Base-by-base conservation (phyloP, 2,329 filamentous ascomycete species). In the Exophiala dermatitidis region DNA sequence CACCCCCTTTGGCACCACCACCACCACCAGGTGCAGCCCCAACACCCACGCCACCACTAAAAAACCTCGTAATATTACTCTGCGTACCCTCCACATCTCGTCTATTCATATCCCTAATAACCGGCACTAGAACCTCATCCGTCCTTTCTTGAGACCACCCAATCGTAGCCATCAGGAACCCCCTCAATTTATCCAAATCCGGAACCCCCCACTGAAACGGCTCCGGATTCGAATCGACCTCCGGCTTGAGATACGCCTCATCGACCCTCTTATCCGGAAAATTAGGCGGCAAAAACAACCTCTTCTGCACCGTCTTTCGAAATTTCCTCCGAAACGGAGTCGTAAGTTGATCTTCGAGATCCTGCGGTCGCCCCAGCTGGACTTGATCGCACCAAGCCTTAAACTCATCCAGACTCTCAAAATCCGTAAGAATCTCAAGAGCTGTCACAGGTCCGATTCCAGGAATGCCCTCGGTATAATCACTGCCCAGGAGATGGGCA, bases 131-230 rank as follows among this genome's bases (percentile, higher is more conserved):
- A 1, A 98, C 87, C 69, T 98, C 93, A 65, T 98, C 93, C 0
- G 91, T 97, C 5, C 90, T 78, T 69, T 97, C 91, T 67, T 86
- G 84, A 50, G 78, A 83, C 93, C 93, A 98, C 0, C 93, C 93
- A 62, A 98, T 88, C 1, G 91, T 96, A 1, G 81, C 75, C 86
- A 94, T 95, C 36, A 98, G 75, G 64, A 93, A 98, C 29, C 78
- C 76, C 4, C 94, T 76, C 57, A 98, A 73, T 0, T 88, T 88
- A 56, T 93, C 88, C 0, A 98, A 77, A 66, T 98, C 91, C 0
- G 93, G 93, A 0, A 96, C 87, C 31, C 93, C 93, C 93, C 94
- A 98, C 67, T 93, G 87, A 66, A 98, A 98, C 0, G 77, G 72
- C 62, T 93, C 85, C 0, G 85, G 77, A 60, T 83, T 85, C 48